phyloP scores from a whole-genome alignment of 495 filamentous ascomycete species.

The Peziza echinospora region DNA sequence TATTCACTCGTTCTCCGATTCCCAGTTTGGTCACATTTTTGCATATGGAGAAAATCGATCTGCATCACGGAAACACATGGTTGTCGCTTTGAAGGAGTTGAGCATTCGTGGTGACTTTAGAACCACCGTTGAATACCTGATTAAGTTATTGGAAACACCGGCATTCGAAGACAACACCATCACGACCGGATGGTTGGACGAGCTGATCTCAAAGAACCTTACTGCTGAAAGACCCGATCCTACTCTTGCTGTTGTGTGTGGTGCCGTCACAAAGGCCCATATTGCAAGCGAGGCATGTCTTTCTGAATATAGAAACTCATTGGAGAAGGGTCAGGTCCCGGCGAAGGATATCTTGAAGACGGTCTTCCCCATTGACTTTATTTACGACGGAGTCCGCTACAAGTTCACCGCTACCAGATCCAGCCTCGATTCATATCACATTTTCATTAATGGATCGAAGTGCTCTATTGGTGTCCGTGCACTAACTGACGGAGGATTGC shows the following conservation, averaged over 20 bases:
- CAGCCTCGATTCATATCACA: slow-evolving; percentile 80
- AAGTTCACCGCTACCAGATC: slow-evolving; percentile 96
- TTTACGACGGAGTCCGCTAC: slow-evolving; percentile 88
- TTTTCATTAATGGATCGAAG: slow-evolving; percentile 98
- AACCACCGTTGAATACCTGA: slow-evolving; percentile 95
- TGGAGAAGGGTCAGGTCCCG: slow-evolving; percentile 96
- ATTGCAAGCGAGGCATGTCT: slow-evolving; percentile 74
- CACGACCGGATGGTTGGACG: slow-evolving; percentile 95
- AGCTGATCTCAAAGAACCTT: slow-evolving; percentile 92
- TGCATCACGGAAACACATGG: slow-evolving; percentile 97
- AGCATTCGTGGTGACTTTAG: slow-evolving; percentile 99
- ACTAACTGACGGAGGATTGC: slow-evolving; percentile 81
- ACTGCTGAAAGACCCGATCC: slow-evolving; percentile 90
- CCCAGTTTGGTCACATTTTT: slow-evolving; percentile 98
- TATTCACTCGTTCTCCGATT: slow-evolving; percentile 98
- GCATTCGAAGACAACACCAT: slow-evolving; percentile 99
- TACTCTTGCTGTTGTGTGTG: slow-evolving; percentile 74
- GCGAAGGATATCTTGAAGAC: slow-evolving; percentile 93
- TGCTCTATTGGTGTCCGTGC: slow-evolving; percentile 83
- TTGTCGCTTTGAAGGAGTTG: slow-evolving; percentile 92
- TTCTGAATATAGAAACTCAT: slow-evolving; percentile 59
- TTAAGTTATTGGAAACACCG: slow-evolving; percentile 94
- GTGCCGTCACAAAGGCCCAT: slow-evolving; percentile 87
- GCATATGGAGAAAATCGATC: slow-evolving; percentile 93
- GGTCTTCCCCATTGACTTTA: slow-evolving; percentile 95